Percentiles rank a stretch among this genome's conserved stretches.
These are phyloP conservation scores for Glomus cerebriforme DNA, from an alignment of 192 early-diverging fungal species.

Conservation along the genomic window DNA sequence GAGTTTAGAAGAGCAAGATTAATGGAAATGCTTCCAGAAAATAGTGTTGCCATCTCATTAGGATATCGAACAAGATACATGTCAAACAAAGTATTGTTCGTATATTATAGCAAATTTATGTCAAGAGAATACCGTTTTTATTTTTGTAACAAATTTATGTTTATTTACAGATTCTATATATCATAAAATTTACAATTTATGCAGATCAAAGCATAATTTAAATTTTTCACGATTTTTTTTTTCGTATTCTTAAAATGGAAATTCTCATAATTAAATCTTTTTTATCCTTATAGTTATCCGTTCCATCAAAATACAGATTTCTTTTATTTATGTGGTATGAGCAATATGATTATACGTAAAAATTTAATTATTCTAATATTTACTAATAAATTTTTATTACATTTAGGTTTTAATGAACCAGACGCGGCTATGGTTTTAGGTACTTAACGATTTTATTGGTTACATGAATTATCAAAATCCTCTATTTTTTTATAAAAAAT, in stretches of 20 bases:
- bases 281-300: conserved; percentile 59
- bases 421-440: conserved; percentile 75
- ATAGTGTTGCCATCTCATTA: conserved; percentile 67
- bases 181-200: neutral
- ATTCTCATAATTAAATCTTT: neutral
- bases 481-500: neutral
- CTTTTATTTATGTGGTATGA: conserved; percentile 70
- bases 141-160: neutral
- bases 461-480: neutral
- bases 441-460: neutral
- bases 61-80: conserved; percentile 81
- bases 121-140: neutral
- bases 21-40: conserved; percentile 62
- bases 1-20: conserved; percentile 69
- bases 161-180: neutral
- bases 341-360: conserved; percentile 4
- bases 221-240: neutral
- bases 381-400: neutral
- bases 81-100: conserved; percentile 87
- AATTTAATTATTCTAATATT: neutral
- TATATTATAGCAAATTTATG: neutral
- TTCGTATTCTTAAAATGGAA: no score
- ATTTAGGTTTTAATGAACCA: conserved; percentile 87
- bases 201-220: neutral
- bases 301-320: conserved; percentile 95